Conservation (phyloP, 2,329 filamentous ascomycete species). For the Sclerotinia trifoliorum region DNA sequence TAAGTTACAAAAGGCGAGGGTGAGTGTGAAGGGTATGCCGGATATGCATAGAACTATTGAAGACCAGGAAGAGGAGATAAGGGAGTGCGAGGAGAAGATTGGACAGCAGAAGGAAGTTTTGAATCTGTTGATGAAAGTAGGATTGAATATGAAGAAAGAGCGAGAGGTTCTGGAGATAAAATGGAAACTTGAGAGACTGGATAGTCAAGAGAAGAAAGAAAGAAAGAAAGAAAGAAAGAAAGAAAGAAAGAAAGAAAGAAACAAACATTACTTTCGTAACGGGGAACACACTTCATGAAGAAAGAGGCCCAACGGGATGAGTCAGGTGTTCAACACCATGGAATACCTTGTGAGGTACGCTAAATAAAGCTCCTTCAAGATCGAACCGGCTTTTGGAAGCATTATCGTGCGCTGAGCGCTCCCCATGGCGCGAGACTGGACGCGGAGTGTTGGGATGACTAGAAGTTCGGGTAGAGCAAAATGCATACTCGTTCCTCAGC, state of each 20-base stretch:
- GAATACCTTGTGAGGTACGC: conserved; percentile 11
- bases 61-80: conserved; percentile 72
- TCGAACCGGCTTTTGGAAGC: neutral
- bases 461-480: neutral
- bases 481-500: neutral
- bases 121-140: conserved; percentile 52
- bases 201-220: neutral
- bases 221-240: neutral
- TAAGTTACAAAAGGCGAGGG: conserved; percentile 76
- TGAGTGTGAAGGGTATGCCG: conserved; percentile 62
- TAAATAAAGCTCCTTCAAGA: neutral
- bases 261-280: neutral
- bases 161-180: conserved; percentile 31
- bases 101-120: conserved; percentile 60
- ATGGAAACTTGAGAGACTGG: conserved; percentile 18
- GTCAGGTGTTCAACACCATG: neutral
- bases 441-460: neutral
- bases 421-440: neutral
- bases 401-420: neutral
- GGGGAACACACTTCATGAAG: neutral
- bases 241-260: neutral
- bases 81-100: conserved; percentile 63
- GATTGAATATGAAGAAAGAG: conserved; percentile 44
- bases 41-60: conserved; percentile 65
- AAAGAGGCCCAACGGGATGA: neutral